Conservation (phyloP, 129 eudicot genomes). For the Pseudognaphalium luteoalbum region DNA sequence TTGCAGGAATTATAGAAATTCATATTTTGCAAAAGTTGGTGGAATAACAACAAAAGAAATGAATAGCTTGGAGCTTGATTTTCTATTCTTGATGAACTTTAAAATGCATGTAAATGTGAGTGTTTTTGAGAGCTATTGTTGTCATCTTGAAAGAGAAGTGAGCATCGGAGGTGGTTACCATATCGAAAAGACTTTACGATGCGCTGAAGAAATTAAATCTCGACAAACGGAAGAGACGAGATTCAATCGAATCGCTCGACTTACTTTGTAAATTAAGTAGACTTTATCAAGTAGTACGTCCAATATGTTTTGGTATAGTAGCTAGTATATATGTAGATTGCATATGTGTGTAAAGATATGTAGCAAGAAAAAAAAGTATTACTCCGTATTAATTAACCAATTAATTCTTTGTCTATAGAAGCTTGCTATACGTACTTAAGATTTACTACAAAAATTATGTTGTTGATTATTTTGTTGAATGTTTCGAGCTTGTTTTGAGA, state of each 20-base stretch:
- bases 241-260: slow-evolving; percentile 42
- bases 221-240: slow-evolving; percentile 47
- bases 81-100: slow-evolving; percentile 81
- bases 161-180: slow-evolving; percentile 96
- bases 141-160: slow-evolving; percentile 96
- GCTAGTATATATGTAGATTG: neutral
- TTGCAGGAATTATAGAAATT: slow-evolving; percentile 94
- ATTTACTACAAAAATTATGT: slow-evolving; percentile 12
- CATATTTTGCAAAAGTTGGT: slow-evolving; percentile 91
- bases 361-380: slow-evolving; percentile 15
- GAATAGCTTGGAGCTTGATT: slow-evolving; percentile 82
- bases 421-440: neutral
- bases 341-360: slow-evolving; percentile 6
- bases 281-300: neutral
- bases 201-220: slow-evolving; percentile 82
- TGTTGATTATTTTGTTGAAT: neutral
- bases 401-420: slow-evolving; percentile 13
- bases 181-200: slow-evolving; percentile 78
- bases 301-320: slow-evolving; percentile 10
- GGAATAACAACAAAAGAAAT: slow-evolving; percentile 76
- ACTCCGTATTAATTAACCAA: slow-evolving; percentile 1
- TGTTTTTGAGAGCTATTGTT: slow-evolving; percentile 91
- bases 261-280: slow-evolving; percentile 45
- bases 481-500: slow-evolving; percentile 3
- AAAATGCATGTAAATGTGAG: slow-evolving; percentile 93